Evolutionary conservation across 805 yeast species (phyloP).

Genomic region (Teunomyces aglyptinius): DNA sequence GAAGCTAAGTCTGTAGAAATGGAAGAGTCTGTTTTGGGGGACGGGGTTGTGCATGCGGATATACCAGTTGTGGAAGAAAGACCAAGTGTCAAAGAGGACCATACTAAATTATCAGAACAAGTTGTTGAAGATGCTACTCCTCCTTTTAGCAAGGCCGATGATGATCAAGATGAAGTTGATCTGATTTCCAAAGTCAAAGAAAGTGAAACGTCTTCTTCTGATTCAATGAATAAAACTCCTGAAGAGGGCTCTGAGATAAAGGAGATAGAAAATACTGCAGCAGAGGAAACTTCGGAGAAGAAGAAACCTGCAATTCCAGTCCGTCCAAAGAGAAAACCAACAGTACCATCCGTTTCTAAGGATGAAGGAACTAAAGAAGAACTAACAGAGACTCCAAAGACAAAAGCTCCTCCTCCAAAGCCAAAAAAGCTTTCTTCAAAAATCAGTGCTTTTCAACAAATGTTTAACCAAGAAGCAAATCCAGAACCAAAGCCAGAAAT

Average conservation of each 20-base stretch:
- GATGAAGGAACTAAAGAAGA: neutral
- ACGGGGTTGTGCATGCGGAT: too few species aligned
- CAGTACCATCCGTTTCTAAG: neutral
- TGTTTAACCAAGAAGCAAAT: conserved; percentile 47
- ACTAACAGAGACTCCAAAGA: conserved; percentile 5
- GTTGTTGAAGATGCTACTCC: too few species aligned
- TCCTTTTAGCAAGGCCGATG: too few species aligned
- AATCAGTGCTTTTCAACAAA: conserved; percentile 79
- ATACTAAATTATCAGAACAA: too few species aligned
- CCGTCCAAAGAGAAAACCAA: conserved; percentile 11
- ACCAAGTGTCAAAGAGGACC: too few species aligned
- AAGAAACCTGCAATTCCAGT: conserved; percentile 10
- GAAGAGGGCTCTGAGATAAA: neutral
- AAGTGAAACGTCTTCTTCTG: neutral
- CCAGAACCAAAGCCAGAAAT: conserved; percentile 3
- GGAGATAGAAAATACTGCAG: neutral
- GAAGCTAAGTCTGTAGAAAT: too few species aligned
- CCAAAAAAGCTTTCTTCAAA: conserved; percentile 78
- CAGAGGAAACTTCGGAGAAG: neutral
- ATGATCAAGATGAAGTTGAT: neutral
- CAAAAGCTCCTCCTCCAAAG: conserved; percentile 55
- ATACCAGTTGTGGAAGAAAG: too few species aligned
- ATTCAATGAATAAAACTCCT: neutral
- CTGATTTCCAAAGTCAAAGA: neutral
- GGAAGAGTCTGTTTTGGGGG: too few species aligned